phyloP scores from a whole-genome alignment of 805 yeast species.

The Debaryomyces hansenii region DNA sequence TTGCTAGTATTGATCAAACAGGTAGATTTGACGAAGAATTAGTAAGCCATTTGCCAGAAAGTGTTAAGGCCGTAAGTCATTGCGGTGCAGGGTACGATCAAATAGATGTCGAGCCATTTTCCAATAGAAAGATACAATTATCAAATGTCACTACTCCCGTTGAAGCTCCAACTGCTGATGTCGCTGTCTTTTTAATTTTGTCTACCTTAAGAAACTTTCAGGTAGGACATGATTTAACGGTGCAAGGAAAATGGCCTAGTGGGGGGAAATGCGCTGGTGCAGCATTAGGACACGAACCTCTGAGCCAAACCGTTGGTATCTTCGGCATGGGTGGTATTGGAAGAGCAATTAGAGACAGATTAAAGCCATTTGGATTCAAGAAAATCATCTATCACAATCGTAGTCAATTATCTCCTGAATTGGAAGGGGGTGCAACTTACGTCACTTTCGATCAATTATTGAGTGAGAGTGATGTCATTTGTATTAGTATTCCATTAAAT shows the following conservation, averaged over 20 bases:
- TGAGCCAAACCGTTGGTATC: conserved; percentile 74
- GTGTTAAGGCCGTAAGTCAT: conserved; percentile 56
- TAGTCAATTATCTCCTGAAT: conserved; percentile 52
- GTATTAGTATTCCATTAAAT: conserved; percentile 78
- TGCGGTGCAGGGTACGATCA: conserved; percentile 81
- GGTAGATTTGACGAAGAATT: conserved; percentile 69
- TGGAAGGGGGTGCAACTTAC: conserved; percentile 70
- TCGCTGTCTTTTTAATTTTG: conserved; percentile 61
- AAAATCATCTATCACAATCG: conserved; percentile 76
- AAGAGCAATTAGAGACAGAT: conserved; percentile 69
- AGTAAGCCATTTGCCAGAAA: conserved; percentile 51
- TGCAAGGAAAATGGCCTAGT: conserved; percentile 61
- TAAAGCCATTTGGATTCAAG: conserved; percentile 73
- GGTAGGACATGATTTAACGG: conserved; percentile 51
- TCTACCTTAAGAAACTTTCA: conserved; percentile 71
- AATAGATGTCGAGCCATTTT: conserved; percentile 55
- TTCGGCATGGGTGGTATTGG: conserved; percentile 93
- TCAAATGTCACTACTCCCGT: conserved; percentile 68
- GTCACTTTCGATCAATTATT: conserved; percentile 71
- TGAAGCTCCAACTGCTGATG: conserved; percentile 70
- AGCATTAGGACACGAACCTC: conserved; percentile 72
- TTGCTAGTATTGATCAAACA: conserved; percentile 48
- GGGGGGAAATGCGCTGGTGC: conserved; percentile 46
- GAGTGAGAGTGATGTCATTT: conserved; percentile 62
- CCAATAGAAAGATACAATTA: conserved; percentile 56